Evolutionary conservation across 2,329 filamentous ascomycete species (phyloP).

Genomic region (Sarocladium brachiariae): DNA sequence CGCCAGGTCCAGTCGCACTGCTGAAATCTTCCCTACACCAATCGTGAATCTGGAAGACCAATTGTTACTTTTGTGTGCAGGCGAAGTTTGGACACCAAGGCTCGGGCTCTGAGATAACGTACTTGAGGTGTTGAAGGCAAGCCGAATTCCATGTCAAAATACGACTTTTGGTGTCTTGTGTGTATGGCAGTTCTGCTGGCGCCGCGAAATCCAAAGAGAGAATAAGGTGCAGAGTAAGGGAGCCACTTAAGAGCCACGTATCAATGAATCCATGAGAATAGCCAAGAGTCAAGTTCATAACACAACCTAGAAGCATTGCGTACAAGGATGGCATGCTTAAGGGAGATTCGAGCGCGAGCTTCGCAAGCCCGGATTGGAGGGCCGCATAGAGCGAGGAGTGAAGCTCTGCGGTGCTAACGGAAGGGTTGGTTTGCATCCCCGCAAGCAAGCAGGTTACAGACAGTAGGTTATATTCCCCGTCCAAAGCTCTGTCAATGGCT

Average conservation of each 20-base stretch:
- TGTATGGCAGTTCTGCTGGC: neutral
- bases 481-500: neutral
- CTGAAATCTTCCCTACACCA: neutral
- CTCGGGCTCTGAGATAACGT: neutral
- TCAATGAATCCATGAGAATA: neutral
- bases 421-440: neutral
- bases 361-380: neutral
- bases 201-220: neutral
- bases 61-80: neutral
- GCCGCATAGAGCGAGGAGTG: neutral
- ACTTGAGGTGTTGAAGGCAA: conserved; percentile 3
- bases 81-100: neutral
- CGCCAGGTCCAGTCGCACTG: neutral
- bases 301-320: neutral
- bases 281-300: neutral
- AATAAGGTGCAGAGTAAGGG: neutral
- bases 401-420: neutral
- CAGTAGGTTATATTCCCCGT: neutral
- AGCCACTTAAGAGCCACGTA: neutral
- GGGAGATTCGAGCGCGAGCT: neutral
- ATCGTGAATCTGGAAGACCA: neutral
- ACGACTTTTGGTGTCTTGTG: neutral
- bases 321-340: neutral
- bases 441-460: neutral
- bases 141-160: neutral